Base-by-base conservation (phyloP, 1,284 basidiomycete genomes). In the Gomphus sp. region DNA sequence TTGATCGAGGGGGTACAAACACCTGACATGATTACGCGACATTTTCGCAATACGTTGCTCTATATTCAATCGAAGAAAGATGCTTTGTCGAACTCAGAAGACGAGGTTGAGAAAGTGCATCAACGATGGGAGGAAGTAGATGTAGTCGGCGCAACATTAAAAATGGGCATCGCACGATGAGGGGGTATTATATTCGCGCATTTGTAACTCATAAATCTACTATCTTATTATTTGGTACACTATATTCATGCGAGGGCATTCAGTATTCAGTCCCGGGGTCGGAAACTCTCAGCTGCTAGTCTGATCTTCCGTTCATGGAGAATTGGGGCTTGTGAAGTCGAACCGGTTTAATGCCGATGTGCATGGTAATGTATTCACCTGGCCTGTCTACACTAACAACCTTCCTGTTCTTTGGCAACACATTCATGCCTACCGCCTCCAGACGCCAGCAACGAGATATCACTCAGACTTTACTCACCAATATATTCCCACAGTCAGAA, bases 1-100 rank as follows among this genome's bases (percentile, higher is more conserved):
- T 79, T 95, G 22, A 82, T 97, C 60, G 94, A 98, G 67, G 91
- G 91, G 9, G 87, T 93, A 0, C 87, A 93, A 64, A 89, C 89
- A 3, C 91, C 92, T 7, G 94, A 98, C 51, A 91, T 93, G 82
- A 95, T 97, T 64, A 78, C 81, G 1, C 78, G 91, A 60, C 96
- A 99, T 74, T 98, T 98, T 79, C 80, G 85, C 58, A 95, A 94
- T 72, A 93, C 93, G 18, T 73, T 98, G 55, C 70, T 76, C 37
- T 90, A 95, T 71, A 95, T 98, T 61, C 84, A 87, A 66, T 73
- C 77, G 48, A 81, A 85, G 72, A 94, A 94, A 74, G 79, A 74
- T 53, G 76, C 75, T 50, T 55, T 59, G 47, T 51, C 56, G 41
- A 55, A 55, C 33, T 52, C 57, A 9, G 72, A 78, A 7, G 72